Base-by-base conservation (phyloP, 805 yeast genomes). In the Cyberlindnera meyerae region DNA sequence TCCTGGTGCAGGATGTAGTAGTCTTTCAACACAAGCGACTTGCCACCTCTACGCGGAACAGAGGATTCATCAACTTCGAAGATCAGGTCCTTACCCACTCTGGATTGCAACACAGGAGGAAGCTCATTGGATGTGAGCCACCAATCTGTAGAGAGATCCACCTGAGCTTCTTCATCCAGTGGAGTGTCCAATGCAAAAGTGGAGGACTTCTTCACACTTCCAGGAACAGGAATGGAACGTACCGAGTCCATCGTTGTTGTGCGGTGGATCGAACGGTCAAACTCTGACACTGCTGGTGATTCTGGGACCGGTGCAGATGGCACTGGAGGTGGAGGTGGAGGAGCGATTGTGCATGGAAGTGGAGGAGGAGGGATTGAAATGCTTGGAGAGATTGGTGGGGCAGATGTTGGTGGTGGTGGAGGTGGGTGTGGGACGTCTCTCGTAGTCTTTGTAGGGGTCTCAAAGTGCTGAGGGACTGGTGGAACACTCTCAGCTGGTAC, bases 1-100 rank as follows among this genome's bases (percentile, higher is more conserved):
- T 85, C 94, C 42, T 73, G 77, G 57, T 77, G 80, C 27, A 88
- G 60, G 11, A 87, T 66, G 53, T 85, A 86, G 45, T 82, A 77
- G 45, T 82, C 88, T 36, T 82, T 68, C 44, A 73, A 65, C 5
- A 67, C 60, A 36, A 63, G 43, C 3, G 43, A 45, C 28, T 76
- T 62, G 17, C 75, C 74, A 11, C 75, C 75, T 47, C 95, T 73
- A 51, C 82, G 83, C 11, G 47, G 47, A 7, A 80, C 61, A 11
- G 54, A 52, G 40, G 70, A 63, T 18, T 75, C 73, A 39, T 87
- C 95, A 16, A 77, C 71, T 55, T 87, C 95, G 55, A 60, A 77
- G 13, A 74, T 63, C 21, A 79, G 54, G 15, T 79, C 82, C 28
- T 58, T 65, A 2, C 73, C 72, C 15, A 62, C 57, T 33, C 60